Evolutionary conservation across 2,329 filamentous ascomycete species (phyloP), one percentile per base, ranked within the genome.

Genomic region (Talaromyces marneffei): DNA sequence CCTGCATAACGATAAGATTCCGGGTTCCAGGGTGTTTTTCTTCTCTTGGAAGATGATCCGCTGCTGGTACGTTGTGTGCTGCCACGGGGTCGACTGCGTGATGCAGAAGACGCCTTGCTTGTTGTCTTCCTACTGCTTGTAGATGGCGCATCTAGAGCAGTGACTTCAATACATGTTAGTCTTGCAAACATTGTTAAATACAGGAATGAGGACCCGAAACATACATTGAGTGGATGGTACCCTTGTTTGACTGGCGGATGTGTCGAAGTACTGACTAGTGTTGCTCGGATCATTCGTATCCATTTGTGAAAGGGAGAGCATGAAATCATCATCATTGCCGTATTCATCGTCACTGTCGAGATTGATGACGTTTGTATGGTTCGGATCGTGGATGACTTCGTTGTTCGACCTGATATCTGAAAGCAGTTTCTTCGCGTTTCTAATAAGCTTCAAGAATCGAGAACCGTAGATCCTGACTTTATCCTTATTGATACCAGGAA

Each of bases 391-490:
- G 23, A 78, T 71, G 69, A 75, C 67, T 40, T 81, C 80, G 64
- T 85, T 83, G 27, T 57, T 56, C 66, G 74, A 76, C 65, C 80
- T 69, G 60, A 77, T 75, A 18, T 75, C 70, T 60, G 79, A 80
- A 25, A 74, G 71, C 25, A 72, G 69, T 55, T 73, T 72, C 25
- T 60, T 59, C 14, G 77, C 74, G 58, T 74, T 71, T 25, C 69
- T 70, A 37, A 80, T 70, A 16, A 81, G 69, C 40, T 70, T 75
- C 33, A 80, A 67, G 44, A 82, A 77, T 42, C 72, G 68, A 53
- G 71, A 68, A 20, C 79, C 78, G 63, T 79, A 79, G 29, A 73
- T 71, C 37, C 74, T 69, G 25, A 79, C 77, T 60, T 77, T 80
- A 42, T 80, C 77, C 5, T 69, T 65, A 40, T 79, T 78, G 58